Evolutionary conservation across 352 stramenopile genomes (phyloP).

Genomic region (Globisporangium sylvaticum): DNA sequence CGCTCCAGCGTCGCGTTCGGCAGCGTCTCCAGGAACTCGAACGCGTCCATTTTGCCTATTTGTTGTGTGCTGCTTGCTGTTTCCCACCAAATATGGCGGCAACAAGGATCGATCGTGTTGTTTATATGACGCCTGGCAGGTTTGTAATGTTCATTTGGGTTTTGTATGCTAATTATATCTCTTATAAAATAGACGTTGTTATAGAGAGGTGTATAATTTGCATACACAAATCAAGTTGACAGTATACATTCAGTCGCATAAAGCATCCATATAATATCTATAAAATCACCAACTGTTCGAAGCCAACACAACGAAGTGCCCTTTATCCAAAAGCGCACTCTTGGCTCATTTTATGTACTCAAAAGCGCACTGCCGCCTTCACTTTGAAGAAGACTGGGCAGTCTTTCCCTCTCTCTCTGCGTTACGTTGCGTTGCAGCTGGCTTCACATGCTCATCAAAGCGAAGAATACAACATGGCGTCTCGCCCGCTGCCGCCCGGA

Average conservation of each 20-base stretch:
- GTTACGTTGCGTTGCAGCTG: not conserved
- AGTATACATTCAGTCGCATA: not conserved
- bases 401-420: not conserved
- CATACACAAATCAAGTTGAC: not conserved
- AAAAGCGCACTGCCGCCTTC: not conserved
- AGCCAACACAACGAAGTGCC: not conserved
- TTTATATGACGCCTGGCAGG: not conserved
- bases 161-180: not conserved
- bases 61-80: not conserved
- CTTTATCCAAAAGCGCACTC: not conserved
- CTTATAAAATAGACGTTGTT: too few relatives aligned
- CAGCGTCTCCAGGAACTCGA: constrained; percentile 85
- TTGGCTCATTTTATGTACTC: not conserved
- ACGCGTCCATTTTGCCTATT: constrained; percentile 67
- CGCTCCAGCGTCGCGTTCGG: constrained; percentile 68
- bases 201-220: not conserved
- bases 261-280: not conserved
- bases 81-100: not conserved
- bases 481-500: constrained; percentile 17
- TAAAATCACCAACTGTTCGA: not conserved
- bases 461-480: constrained; percentile 12
- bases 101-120: not conserved
- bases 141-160: not conserved
- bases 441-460: not conserved
- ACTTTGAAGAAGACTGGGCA: not conserved